phyloP scores from a whole-genome alignment of 1,284 basidiomycete genomes.

The Puccinia novopanici region DNA sequence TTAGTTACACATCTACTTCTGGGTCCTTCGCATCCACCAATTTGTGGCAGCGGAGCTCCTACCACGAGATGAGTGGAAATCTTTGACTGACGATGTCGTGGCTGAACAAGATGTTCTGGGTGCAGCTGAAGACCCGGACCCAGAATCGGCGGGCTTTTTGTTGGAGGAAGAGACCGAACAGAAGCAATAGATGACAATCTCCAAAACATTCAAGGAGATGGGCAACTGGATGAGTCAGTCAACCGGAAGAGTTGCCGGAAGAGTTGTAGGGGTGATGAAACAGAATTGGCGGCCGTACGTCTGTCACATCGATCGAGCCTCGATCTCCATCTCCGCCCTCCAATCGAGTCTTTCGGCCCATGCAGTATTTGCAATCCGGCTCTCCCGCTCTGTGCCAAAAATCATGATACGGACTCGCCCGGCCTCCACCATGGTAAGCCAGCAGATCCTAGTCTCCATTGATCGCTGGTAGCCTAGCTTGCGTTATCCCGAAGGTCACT shows the following conservation, averaged over 20 bases:
- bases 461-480: slow-evolving; percentile 86
- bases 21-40: too few relatives aligned
- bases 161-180: slow-evolving; percentile 33
- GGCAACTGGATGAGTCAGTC: too few relatives aligned
- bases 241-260: too few relatives aligned
- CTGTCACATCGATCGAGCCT: too few relatives aligned
- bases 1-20: too few relatives aligned
- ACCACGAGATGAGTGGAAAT: slow-evolving; percentile 92
- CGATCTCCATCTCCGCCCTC: too few relatives aligned
- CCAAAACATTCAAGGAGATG: background rate
- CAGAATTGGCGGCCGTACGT: too few relatives aligned
- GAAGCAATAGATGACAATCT: slow-evolving; percentile 60
- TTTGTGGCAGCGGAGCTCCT: too few relatives aligned
- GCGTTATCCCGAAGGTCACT: slow-evolving; percentile 94
- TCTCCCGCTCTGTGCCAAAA: slow-evolving; percentile 88
- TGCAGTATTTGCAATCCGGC: slow-evolving; percentile 91
- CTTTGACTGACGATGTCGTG: slow-evolving; percentile 85
- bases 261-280: too few relatives aligned
- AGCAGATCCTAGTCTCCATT: slow-evolving; percentile 94
- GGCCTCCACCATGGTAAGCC: slow-evolving; percentile 81
- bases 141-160: slow-evolving; percentile 15
- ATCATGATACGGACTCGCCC: slow-evolving; percentile 93
- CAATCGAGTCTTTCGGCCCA: too few relatives aligned
- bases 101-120: slow-evolving; percentile 69
- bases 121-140: slow-evolving; percentile 84